phyloP scores from a whole-genome alignment of 1,284 basidiomycete genomes.

The Austroboletus niveus region DNA sequence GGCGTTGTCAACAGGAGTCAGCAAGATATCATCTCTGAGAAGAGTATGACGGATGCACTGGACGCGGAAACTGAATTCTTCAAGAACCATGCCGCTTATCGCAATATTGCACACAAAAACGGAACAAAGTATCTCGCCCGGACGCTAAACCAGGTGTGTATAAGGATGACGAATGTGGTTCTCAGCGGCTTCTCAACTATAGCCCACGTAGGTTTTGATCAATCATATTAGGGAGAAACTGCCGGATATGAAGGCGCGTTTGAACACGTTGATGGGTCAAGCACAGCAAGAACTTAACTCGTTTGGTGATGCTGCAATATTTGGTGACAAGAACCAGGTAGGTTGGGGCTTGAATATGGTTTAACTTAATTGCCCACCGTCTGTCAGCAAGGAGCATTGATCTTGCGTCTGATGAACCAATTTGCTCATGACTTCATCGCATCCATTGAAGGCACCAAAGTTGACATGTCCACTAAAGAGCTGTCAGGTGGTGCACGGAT shows the following conservation, averaged over 20 bases:
- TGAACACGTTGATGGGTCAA: slow-evolving; percentile 99
- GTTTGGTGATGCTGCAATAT: slow-evolving; percentile 92
- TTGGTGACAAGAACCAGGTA: slow-evolving; percentile 89
- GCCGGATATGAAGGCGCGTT: slow-evolving; percentile 98
- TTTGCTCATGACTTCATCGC: slow-evolving; percentile 98
- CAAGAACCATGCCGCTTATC: slow-evolving; percentile 84
- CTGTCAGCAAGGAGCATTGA: slow-evolving; percentile 74
- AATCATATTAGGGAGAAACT: slow-evolving; percentile 98
- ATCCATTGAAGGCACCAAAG: slow-evolving; percentile 97
- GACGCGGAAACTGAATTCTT: slow-evolving; percentile 93
- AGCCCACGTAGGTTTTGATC: slow-evolving; percentile 74
- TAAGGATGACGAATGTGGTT: neutral
- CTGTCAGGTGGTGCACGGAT: slow-evolving; percentile 97
- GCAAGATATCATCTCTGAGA: slow-evolving; percentile 93
- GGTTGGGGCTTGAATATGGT: slow-evolving; percentile 21
- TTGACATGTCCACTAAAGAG: slow-evolving; percentile 98
- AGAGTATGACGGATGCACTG: slow-evolving; percentile 84
- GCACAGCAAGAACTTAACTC: slow-evolving; percentile 97
- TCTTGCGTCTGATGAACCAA: slow-evolving; percentile 97
- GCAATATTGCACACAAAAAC: slow-evolving; percentile 96
- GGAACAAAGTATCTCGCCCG: slow-evolving; percentile 95
- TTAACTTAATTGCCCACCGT: slow-evolving; percentile 7
- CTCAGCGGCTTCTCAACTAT: neutral
- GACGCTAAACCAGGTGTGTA: slow-evolving; percentile 84
- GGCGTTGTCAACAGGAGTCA: slow-evolving; percentile 97